A percentile compares a stretch with the other conserved stretches of the same genome.
These are phyloP conservation scores for Diaporthe sp. DNA, from an alignment of 2,329 filamentous ascomycete genomes.

Conservation along the genomic window DNA sequence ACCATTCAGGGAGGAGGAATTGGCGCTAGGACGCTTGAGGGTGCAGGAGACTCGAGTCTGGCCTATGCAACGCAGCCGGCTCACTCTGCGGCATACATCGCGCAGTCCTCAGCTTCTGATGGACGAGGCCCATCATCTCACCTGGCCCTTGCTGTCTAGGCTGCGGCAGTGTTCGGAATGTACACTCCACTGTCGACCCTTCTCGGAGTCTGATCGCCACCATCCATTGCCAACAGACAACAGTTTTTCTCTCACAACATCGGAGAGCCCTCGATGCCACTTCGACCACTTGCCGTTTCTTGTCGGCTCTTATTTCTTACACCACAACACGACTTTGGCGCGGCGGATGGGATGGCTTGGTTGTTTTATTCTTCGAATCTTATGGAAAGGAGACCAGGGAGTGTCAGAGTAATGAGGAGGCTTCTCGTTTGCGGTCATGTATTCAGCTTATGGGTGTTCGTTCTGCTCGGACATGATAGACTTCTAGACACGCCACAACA, in stretches of 20 bases:
- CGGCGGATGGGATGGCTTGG: conserved; percentile 33
- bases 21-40: conserved; percentile 39
- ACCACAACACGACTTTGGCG: conserved; percentile 32
- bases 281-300: neutral
- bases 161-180: conserved; percentile 41
- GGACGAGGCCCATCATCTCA: conserved; percentile 38
- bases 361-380: conserved; percentile 38
- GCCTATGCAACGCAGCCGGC: conserved; percentile 35
- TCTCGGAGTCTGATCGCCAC: conserved; percentile 37
- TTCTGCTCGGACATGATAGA: conserved; percentile 33
- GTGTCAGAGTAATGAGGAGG: conserved; percentile 37
- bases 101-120: conserved; percentile 37
- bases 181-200: conserved; percentile 37
- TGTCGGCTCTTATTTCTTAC: conserved; percentile 15
- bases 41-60: conserved; percentile 28
- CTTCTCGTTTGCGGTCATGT: conserved; percentile 35
- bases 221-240: conserved; percentile 23
- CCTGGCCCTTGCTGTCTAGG: conserved; percentile 42
- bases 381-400: conserved; percentile 34
- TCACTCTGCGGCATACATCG: conserved; percentile 37
- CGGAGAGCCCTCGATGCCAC: conserved; percentile 5
- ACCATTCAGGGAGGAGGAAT: conserved; percentile 38
- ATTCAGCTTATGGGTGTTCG: conserved; percentile 27
- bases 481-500: conserved; percentile 38
- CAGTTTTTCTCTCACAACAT: neutral